Evolutionary conservation across 164 flowering plant species (phyloP).

Genomic region (Pachysandra terminalis): DNA sequence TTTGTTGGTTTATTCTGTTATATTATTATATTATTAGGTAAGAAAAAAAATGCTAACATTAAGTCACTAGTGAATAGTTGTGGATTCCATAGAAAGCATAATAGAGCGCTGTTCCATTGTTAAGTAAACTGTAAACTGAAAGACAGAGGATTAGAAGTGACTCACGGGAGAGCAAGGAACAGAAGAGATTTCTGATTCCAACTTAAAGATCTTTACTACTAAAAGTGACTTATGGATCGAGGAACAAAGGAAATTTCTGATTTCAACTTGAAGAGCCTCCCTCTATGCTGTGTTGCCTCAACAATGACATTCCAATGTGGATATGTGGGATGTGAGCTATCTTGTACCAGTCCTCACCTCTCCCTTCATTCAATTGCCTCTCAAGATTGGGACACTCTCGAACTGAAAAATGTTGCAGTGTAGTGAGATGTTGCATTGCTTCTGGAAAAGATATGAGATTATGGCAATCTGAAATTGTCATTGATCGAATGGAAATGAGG

Average conservation of each 20-base stretch:
- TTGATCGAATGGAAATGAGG: conserved; percentile 1
- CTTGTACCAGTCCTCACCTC: conserved; percentile 14
- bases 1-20: no score
- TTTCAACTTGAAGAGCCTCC: not conserved
- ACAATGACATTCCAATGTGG: not conserved
- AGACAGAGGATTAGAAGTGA: no score
- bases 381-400: conserved; percentile 14
- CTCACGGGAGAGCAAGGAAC: no score
- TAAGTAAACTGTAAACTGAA: no score
- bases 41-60: no score
- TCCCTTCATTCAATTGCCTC: not conserved
- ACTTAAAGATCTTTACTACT: not conserved
- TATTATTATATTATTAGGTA: no score
- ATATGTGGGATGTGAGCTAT: conserved; percentile 10
- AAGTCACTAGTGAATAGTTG: no score
- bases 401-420: conserved; percentile 17
- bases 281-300: not conserved
- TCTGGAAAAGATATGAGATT: conserved; percentile 7
- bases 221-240: no score
- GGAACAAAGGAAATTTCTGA: no score
- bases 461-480: conserved; percentile 15
- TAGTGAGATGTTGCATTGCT: not conserved
- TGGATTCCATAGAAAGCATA: no score
- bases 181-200: not conserved
- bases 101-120: no score